Evolutionary conservation across 139 green algal genomes (phyloP).

Genomic region (Pleodorina starrii): DNA sequence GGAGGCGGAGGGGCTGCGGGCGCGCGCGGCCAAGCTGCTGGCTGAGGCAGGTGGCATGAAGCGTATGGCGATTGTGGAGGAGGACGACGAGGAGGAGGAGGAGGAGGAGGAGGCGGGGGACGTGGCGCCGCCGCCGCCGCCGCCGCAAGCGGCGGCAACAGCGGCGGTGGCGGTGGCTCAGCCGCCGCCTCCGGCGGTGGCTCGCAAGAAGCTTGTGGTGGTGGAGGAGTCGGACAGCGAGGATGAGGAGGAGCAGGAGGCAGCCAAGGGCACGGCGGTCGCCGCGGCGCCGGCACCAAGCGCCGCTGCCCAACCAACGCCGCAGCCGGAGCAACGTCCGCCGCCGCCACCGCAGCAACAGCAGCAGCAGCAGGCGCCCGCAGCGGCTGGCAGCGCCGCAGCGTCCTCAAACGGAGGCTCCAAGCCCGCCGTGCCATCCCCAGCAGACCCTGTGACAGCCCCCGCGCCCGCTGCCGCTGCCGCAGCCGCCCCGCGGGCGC

Average conservation of each 20-base stretch:
- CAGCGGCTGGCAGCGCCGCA: background rate
- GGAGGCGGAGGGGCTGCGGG: conserved; percentile 50
- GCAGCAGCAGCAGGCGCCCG: too few relatives aligned
- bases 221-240: conserved; percentile 54
- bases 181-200: background rate
- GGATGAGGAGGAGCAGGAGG: background rate
- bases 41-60: conserved; percentile 45
- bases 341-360: background rate
- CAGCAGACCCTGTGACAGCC: background rate
- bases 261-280: background rate
- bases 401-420: background rate
- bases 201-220: conserved; percentile 47
- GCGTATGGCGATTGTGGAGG: conserved; percentile 59
- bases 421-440: background rate
- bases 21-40: background rate
- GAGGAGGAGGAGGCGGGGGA: background rate
- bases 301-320: background rate
- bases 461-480: background rate
- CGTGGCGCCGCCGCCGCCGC: background rate
- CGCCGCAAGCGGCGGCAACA: background rate
- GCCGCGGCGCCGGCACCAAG: background rate
- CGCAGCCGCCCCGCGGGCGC: too few relatives aligned
- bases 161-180: background rate
- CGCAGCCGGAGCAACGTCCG: background rate
- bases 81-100: conserved; percentile 56